phyloP scores from a whole-genome alignment of 345 rosid genomes.

The Isatis tinctoria region DNA sequence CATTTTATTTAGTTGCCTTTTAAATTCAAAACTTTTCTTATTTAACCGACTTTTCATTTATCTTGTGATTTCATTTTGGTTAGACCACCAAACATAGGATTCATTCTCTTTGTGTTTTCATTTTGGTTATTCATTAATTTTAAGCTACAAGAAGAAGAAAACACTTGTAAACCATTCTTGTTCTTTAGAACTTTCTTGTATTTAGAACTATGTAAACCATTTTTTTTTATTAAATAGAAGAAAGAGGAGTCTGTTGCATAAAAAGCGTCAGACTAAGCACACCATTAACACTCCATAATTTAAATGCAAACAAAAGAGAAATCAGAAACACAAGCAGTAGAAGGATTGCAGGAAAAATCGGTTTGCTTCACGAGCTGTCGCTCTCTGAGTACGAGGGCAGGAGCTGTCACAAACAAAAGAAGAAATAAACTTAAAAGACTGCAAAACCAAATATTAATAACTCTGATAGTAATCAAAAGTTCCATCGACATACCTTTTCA shows the following conservation, averaged over 20 bases:
- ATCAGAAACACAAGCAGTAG: background rate
- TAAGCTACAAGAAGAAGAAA: too few species aligned
- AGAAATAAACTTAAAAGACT: background rate
- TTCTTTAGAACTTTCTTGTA: too few species aligned
- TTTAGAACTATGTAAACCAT: too few species aligned
- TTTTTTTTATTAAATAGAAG: background rate
- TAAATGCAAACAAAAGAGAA: background rate
- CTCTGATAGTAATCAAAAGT: background rate
- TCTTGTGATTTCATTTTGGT: too few species aligned
- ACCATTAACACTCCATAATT: background rate
- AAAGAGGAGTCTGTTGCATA: background rate
- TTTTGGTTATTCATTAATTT: too few species aligned
- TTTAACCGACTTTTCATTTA: too few species aligned
- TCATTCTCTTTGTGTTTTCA: too few species aligned
- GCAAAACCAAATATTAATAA: background rate
- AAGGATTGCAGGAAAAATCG: background rate
- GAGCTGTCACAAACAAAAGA: background rate
- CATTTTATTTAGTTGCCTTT: too few species aligned
- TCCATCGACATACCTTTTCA: constrained; percentile 2
- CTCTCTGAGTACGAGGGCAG: background rate
- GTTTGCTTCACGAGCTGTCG: background rate
- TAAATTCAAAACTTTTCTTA: too few species aligned
- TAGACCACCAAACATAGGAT: too few species aligned
- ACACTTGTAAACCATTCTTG: too few species aligned
- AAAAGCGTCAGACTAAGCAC: background rate